phyloP scores from a whole-genome alignment of 2,329 filamentous ascomycete species.

The Exserohilum rostratum region DNA sequence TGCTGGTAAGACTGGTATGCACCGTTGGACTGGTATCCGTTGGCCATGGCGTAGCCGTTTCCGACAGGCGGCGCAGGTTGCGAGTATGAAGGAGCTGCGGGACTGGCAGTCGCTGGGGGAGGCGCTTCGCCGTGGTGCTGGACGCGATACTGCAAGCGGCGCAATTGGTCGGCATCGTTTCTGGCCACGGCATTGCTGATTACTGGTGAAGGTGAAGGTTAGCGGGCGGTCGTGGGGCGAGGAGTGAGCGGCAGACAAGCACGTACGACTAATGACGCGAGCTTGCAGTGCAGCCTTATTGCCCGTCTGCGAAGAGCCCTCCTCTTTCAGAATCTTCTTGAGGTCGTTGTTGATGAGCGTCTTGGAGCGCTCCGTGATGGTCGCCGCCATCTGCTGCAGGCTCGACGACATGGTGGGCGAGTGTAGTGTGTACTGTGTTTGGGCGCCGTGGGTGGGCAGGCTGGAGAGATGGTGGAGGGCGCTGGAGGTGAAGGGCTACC shows the following conservation, averaged over 20 bases:
- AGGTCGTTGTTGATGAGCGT: conserved; percentile 69
- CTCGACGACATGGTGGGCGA: conserved; percentile 40
- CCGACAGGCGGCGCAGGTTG: conserved; percentile 24
- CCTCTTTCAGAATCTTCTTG: conserved; percentile 75
- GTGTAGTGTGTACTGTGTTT: not conserved
- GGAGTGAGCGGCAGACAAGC: conserved; percentile 12
- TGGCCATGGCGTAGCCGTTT: conserved; percentile 31
- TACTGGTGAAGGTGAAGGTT: conserved; percentile 42
- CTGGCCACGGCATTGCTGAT: conserved; percentile 43
- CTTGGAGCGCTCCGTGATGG: conserved; percentile 56
- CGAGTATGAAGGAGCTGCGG: conserved; percentile 23
- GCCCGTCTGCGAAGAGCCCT: conserved; percentile 73
- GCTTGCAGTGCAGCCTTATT: conserved; percentile 83
- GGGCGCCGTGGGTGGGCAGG: conserved; percentile 4
- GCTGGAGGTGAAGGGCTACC: conserved; percentile 18
- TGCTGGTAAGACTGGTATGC: conserved; percentile 23
- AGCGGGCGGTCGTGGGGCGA: conserved; percentile 15
- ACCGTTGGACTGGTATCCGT: conserved; percentile 22
- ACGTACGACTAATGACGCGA: conserved; percentile 79
- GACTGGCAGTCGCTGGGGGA: conserved; percentile 28
- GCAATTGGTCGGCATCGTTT: conserved; percentile 45
- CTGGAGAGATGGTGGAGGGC: conserved; percentile 5
- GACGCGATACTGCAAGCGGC: conserved; percentile 49
- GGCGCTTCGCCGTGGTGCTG: conserved; percentile 49
- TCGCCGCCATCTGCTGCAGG: conserved; percentile 50